A percentile compares a stretch with the other conserved stretches of the same genome.
Evolutionary conservation across 1,139 yeast genomes (phyloP).

Genomic region (Kodamaea sp.): DNA sequence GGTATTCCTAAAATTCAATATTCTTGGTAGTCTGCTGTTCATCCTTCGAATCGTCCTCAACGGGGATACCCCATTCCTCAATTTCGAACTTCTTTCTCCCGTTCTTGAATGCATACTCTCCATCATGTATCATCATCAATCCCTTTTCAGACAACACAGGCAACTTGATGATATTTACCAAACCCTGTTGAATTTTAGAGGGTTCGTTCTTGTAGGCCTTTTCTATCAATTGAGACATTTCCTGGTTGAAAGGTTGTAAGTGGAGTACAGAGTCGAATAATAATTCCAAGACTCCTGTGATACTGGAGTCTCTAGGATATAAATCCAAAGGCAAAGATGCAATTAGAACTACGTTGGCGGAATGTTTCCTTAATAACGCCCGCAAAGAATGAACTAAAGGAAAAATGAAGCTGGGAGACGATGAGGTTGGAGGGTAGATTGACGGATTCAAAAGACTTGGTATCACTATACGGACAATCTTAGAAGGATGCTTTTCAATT

Average conservation of each 20-base stretch:
- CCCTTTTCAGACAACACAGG: constrained; percentile 79
- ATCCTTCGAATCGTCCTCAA: constrained; percentile 67
- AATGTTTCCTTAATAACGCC: constrained; percentile 50
- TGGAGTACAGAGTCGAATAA: constrained; percentile 71
- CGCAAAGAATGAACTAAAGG: constrained; percentile 67
- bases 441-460: constrained; percentile 85
- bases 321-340: constrained; percentile 66
- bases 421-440: constrained; percentile 58
- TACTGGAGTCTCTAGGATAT: constrained; percentile 55
- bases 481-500: constrained; percentile 37
- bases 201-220: constrained; percentile 70
- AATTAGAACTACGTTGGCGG: constrained; percentile 48
- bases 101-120: constrained; percentile 85
- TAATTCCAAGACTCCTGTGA: constrained; percentile 57
- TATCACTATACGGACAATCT: constrained; percentile 63
- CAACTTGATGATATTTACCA: constrained; percentile 71
- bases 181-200: constrained; percentile 80
- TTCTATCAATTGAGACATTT: constrained; percentile 64
- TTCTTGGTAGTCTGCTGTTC: constrained; percentile 26
- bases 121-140: constrained; percentile 69
- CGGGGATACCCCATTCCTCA: constrained; percentile 94
- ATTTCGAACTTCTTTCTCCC: constrained; percentile 82
- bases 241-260: constrained; percentile 82
- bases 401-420: constrained; percentile 50
- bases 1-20: constrained; percentile 32